Evolutionary conservation across 441 rosid genomes (phyloP), one percentile per base, ranked within the genome.

Genomic region (Pelargonium australe): DNA sequence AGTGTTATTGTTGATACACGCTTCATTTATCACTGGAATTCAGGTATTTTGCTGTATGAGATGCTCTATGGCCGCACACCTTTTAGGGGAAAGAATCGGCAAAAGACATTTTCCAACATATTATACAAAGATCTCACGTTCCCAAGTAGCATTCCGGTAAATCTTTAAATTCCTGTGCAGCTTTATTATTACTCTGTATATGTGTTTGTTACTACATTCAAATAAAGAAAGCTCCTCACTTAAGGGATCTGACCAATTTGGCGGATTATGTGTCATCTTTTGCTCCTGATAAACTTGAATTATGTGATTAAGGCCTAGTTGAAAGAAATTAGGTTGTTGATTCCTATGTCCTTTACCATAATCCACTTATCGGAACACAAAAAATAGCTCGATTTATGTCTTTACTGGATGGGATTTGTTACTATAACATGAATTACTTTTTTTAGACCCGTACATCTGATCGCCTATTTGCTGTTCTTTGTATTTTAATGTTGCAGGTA

Each of bases 51-150:
- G 77, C 72, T 95, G 83, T 95, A 95, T 70, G 99, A 95, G 85
- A 95, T 95, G 98, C 82, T 95, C 51, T 95, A 91, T 5, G 99
- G 98, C 2, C 96, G 98, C 6, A 95, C 98, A 28, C 98, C 99
- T 70, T 92, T 92, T 80, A 83, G 98, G 74, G 98, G 99, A 31
- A 95, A 95, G 86, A 95, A 95, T 68, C 87, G 99, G 84, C 98
- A 89, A 74, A 95, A 83, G 88, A 92, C 99, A 67, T 95, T 90
- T 82, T 83, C 89, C 78, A 95, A 92, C 84, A 87, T 95, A 75
- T 85, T 95, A 83, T 85, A 79, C 87, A 95, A 95, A 84, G 96
- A 92, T 78, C 98, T 95, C 67, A 90, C 98, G 3, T 92, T 92
- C 73, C 99, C 99, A 1, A 95, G 96, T 70, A 90, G 99, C 87